These are phyloP conservation scores for Iris pallida DNA, from an alignment of 116 monocot species.

Conservation along the genomic window DNA sequence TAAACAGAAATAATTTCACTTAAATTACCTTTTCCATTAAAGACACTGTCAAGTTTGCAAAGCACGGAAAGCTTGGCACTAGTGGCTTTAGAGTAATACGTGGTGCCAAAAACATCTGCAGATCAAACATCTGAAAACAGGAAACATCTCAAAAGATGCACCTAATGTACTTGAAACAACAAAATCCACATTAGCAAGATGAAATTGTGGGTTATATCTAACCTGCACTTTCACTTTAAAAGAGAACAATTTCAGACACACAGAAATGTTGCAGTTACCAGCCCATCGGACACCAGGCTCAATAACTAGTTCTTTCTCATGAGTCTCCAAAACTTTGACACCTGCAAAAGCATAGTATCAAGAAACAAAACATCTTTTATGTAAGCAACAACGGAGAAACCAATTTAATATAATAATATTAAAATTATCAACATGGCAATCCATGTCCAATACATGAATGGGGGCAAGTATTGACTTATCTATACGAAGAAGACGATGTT, in stretches of 20 bases:
- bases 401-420: neutral
- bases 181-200: neutral
- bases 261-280: slow-evolving; percentile 54
- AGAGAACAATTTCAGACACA: slow-evolving; percentile 41
- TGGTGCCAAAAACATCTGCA: slow-evolving; percentile 57
- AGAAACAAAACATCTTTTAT: neutral
- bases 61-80: slow-evolving; percentile 91
- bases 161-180: no score
- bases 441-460: no score
- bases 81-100: slow-evolving; percentile 85
- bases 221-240: slow-evolving; percentile 60
- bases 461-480: no score
- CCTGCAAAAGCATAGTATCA: slow-evolving; percentile 32
- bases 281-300: slow-evolving; percentile 74
- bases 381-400: neutral
- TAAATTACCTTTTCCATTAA: slow-evolving; percentile 73
- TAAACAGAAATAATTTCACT: neutral
- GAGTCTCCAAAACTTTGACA: slow-evolving; percentile 72
- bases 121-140: slow-evolving; percentile 52
- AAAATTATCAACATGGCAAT: no score
- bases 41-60: slow-evolving; percentile 58
- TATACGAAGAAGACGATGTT: no score
- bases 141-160: neutral
- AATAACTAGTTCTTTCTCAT: slow-evolving; percentile 66
- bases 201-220: neutral